These are phyloP conservation scores for Ilex paraguariensis DNA, from an alignment of 305 asterid species.

Conservation along the genomic window DNA sequence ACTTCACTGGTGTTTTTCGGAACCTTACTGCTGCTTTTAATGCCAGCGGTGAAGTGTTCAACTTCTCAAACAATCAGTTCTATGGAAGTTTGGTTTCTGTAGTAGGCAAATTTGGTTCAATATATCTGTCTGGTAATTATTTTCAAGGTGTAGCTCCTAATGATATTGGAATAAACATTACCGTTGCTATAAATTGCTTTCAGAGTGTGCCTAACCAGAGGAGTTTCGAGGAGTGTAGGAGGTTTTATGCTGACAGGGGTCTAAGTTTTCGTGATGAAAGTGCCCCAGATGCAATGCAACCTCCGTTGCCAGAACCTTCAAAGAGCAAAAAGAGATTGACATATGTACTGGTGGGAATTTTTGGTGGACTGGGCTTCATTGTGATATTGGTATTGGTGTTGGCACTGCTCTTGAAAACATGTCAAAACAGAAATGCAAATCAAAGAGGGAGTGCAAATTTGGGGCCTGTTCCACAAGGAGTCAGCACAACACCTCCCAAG, in stretches of 20 bases:
- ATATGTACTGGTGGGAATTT: slow-evolving; percentile 48
- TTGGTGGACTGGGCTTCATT: slow-evolving; percentile 59
- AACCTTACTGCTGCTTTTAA: slow-evolving; percentile 15
- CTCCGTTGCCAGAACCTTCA: slow-evolving; percentile 4
- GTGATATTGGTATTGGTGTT: slow-evolving; percentile 20
- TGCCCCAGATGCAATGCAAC: slow-evolving; percentile 1
- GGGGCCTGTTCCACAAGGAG: slow-evolving; percentile 20
- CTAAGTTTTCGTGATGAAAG: slow-evolving; percentile 11
- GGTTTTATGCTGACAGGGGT: slow-evolving; percentile 38
- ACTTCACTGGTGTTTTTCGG: slow-evolving; percentile 50
- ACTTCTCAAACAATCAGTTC: slow-evolving; percentile 57
- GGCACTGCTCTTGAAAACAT: slow-evolving; percentile 27
- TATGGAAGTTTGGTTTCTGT: slow-evolving; percentile 43
- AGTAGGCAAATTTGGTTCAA: slow-evolving; percentile 9
- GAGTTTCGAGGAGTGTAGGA: slow-evolving; percentile 25
- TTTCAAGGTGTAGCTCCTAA: slow-evolving; percentile 43
- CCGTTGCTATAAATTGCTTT: slow-evolving; percentile 44
- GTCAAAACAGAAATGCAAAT: slow-evolving; percentile 12
- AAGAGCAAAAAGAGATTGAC: slow-evolving; percentile 16
- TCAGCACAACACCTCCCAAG: slow-evolving; percentile 18
- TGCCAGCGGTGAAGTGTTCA: slow-evolving; percentile 29
- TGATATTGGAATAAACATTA: slow-evolving; percentile 2
- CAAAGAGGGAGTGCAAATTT: slow-evolving; percentile 16
- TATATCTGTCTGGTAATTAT: slow-evolving; percentile 61
- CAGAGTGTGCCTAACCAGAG: slow-evolving; percentile 28